These are phyloP conservation scores for Salvia rosmarinus DNA, from an alignment of 257 asterid species.

Conservation along the genomic window DNA sequence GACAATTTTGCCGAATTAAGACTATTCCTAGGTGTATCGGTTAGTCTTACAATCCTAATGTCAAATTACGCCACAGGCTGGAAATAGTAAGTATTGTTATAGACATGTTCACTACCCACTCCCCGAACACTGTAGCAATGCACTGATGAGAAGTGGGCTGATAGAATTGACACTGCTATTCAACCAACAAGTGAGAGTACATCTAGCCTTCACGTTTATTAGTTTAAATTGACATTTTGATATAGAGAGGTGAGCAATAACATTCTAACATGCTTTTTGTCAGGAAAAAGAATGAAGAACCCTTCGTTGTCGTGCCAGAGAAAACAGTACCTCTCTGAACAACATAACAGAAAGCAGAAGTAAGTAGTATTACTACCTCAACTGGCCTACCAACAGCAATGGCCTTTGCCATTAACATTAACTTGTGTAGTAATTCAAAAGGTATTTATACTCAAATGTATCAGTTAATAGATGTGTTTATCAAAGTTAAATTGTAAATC, in stretches of 20 bases:
- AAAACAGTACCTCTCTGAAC: too few relatives aligned
- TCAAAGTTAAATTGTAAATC: conserved; percentile 23
- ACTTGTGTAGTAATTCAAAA: conserved; percentile 19
- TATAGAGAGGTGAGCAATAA: too few relatives aligned
- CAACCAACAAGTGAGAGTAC: neutral
- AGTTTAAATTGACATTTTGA: too few relatives aligned
- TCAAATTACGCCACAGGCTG: conserved; percentile 16
- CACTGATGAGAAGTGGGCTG: neutral
- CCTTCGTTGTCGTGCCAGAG: too few relatives aligned
- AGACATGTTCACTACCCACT: neutral
- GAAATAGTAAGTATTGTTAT: neutral
- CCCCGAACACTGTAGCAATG: neutral
- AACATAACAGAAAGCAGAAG: too few relatives aligned
- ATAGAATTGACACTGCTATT: neutral
- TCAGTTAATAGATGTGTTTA: neutral
- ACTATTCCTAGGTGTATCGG: neutral
- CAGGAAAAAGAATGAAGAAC: too few relatives aligned
- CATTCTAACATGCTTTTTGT: too few relatives aligned
- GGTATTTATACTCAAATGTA: neutral
- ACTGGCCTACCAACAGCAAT: conserved; percentile 5
- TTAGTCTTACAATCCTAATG: conserved; percentile 7
- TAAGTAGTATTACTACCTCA: too few relatives aligned
- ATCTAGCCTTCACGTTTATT: too few relatives aligned
- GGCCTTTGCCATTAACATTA: conserved; percentile 20
- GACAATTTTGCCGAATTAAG: conserved; percentile 10